A percentile compares a stretch with the other conserved stretches of the same genome.
These are phyloP conservation scores for Alternaria panax DNA, from an alignment of 2,329 filamentous ascomycete species.

Conservation along the genomic window DNA sequence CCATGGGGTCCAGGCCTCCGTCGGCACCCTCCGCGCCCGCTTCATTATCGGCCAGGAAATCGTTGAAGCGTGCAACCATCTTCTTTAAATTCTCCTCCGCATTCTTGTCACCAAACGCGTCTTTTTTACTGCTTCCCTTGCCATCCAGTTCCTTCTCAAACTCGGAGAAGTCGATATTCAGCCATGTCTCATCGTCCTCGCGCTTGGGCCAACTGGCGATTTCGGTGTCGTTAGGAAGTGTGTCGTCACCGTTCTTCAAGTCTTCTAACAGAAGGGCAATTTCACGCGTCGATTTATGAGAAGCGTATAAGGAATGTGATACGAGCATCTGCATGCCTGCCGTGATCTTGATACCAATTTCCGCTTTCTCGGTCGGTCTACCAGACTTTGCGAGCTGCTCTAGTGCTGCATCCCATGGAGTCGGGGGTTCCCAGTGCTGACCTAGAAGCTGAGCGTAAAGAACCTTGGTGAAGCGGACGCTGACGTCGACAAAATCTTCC, in stretches of 20 bases:
- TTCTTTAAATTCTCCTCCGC: conserved; percentile 81
- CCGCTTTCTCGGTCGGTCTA: conserved; percentile 54
- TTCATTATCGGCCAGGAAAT: conserved; percentile 85
- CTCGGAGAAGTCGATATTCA: conserved; percentile 89
- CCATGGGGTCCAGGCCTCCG: conserved; percentile 69
- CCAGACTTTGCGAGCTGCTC: conserved; percentile 39
- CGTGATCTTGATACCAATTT: conserved; percentile 87
- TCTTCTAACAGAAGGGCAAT: conserved; percentile 80
- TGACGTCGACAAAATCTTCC: conserved; percentile 78
- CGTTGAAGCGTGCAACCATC: conserved; percentile 92
- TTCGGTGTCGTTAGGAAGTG: conserved; percentile 75
- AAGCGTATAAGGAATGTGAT: conserved; percentile 69
- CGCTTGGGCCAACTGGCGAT: conserved; percentile 72
- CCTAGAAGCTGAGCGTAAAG: conserved; percentile 90
- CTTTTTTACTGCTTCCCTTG: conserved; percentile 34
- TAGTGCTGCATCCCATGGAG: conserved; percentile 60
- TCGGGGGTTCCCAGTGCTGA: conserved; percentile 76
- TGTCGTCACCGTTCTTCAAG: conserved; percentile 72
- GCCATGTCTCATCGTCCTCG: conserved; percentile 89
- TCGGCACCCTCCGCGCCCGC: conserved; percentile 82
- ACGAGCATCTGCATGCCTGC: conserved; percentile 92
- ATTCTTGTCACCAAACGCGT: conserved; percentile 67
- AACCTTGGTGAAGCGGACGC: conserved; percentile 83
- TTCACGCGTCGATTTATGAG: conserved; percentile 75
- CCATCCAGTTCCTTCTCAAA: conserved; percentile 81